Percentiles rank a stretch among this genome's conserved stretches.
These are phyloP conservation scores for Trichoderma asperellum DNA, from an alignment of 2,329 filamentous ascomycete genomes.

Conservation along the genomic window DNA sequence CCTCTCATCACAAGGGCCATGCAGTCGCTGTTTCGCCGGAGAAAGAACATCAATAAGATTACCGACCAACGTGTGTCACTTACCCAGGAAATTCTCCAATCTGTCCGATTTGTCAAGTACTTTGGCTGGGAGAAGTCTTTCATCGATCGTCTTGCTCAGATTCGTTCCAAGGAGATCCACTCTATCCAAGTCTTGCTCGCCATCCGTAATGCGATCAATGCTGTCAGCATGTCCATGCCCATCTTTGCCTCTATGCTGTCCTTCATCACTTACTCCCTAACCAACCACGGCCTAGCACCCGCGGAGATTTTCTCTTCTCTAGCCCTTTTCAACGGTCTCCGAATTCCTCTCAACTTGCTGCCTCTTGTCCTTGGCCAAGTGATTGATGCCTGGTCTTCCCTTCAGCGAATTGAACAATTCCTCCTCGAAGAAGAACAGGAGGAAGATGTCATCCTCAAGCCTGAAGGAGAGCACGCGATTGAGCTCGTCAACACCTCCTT, in stretches of 20 bases:
- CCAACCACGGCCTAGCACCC: conserved; percentile 69
- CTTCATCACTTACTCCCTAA: conserved; percentile 79
- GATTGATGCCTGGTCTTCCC: conserved; percentile 84
- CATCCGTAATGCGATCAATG: conserved; percentile 83
- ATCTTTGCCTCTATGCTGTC: conserved; percentile 95
- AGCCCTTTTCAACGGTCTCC: conserved; percentile 88
- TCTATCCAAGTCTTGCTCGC: conserved; percentile 83
- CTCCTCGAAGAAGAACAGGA: conserved; percentile 81
- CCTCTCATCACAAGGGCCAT: conserved; percentile 79
- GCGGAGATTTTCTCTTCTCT: conserved; percentile 89
- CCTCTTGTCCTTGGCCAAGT: conserved; percentile 87
- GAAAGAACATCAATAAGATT: conserved; percentile 84
- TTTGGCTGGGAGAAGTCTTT: conserved; percentile 96
- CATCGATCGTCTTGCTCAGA: conserved; percentile 71
- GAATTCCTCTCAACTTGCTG: conserved; percentile 86
- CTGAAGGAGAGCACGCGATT: conserved; percentile 68
- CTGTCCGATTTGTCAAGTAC: conserved; percentile 93
- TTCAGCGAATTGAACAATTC: conserved; percentile 86
- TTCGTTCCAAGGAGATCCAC: conserved; percentile 75
- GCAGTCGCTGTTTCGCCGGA: conserved; percentile 72
- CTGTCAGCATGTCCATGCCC: conserved; percentile 81
- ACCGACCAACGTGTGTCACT: conserved; percentile 90
- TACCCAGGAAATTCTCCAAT: conserved; percentile 89
- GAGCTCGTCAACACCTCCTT: conserved; percentile 75
- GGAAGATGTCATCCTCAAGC: conserved; percentile 64